Evolutionary conservation across 805 yeast species (phyloP), one percentile per base, ranked within the genome.

Genomic region (Cyberlindnera americana): DNA sequence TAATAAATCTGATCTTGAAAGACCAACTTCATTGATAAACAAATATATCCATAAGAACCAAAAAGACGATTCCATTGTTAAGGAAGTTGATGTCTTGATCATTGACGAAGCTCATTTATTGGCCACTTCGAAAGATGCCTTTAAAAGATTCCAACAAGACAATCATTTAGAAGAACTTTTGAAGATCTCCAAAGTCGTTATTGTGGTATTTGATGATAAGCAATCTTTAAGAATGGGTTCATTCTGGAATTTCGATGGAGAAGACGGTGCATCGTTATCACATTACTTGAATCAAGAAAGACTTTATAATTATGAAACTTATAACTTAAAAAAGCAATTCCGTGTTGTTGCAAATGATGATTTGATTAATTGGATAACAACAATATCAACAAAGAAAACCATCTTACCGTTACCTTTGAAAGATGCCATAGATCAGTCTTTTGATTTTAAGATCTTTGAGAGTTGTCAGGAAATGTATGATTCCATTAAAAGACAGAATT

Each of bases 211-310:
- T 48, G 75, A 70, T 44, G 71, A 63, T 9, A 69, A 66, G 29
- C 75, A 70, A 46, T 63, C 73, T 4, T 44, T 70, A 13, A 54
- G 75, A 47, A 68, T 68, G 68, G 73, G 72, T 1, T 70, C 70
- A 2, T 70, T 64, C 40, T 70, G 75, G 75, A 61, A 50, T 27
- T 29, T 45, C 13, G 57, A 61, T 3, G 35, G 36, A 7, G 40
- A 23, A 13, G 48, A 67, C 46, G 75, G 74, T 21, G 64, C 71
- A 6, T 60, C 62, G 16, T 46, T 69, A 16, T 33, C 42, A 0
- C 33, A 41, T 2, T 53, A 38, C 24, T 26, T 56, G 4, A 26
- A 25, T 3, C 19, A 19, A 2, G 13, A 24, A 2, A 14, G n/a
- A 7, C 18, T 51, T 5, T 23, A 38, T 10, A 14, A 19, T 5